These are phyloP conservation scores for Oryza australiensis DNA, from an alignment of 176 grass and related monocot genomes.

Conservation along the genomic window DNA sequence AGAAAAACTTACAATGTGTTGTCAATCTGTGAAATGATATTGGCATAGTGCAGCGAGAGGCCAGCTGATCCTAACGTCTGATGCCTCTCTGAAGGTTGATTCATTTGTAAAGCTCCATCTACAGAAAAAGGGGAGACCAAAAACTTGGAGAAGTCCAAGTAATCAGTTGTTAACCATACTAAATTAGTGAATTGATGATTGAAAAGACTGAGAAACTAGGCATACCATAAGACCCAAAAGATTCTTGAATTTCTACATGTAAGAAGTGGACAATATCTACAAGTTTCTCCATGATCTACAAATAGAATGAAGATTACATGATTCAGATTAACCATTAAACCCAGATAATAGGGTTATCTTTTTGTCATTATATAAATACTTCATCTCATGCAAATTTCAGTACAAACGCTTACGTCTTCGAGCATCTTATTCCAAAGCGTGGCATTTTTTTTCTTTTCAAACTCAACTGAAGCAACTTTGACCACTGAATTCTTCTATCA, in stretches of 20 bases:
- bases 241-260: conserved; percentile 77
- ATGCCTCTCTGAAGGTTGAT: conserved; percentile 35
- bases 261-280: conserved; percentile 91
- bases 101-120: conserved; percentile 30
- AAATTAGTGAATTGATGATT: neutral
- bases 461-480: neutral
- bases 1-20: conserved; percentile 86
- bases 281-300: conserved; percentile 86
- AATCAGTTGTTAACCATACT: conserved; percentile 3
- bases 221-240: conserved; percentile 81
- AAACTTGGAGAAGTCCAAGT: neutral
- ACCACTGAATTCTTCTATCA: neutral
- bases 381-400: neutral
- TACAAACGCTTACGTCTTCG: conserved; percentile 54
- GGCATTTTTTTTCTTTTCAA: neutral
- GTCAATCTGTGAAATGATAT: conserved; percentile 94
- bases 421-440: conserved; percentile 61
- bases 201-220: neutral
- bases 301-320: conserved; percentile 11
- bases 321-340: conserved; percentile 14
- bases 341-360: neutral
- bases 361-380: neutral
- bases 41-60: conserved; percentile 92
- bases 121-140: conserved; percentile 7
- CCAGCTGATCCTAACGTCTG: conserved; percentile 78